Evolutionary conservation across 1,284 basidiomycete genomes (phyloP), one percentile per base, ranked within the genome.

Genomic region (Tylopilus sp.): DNA sequence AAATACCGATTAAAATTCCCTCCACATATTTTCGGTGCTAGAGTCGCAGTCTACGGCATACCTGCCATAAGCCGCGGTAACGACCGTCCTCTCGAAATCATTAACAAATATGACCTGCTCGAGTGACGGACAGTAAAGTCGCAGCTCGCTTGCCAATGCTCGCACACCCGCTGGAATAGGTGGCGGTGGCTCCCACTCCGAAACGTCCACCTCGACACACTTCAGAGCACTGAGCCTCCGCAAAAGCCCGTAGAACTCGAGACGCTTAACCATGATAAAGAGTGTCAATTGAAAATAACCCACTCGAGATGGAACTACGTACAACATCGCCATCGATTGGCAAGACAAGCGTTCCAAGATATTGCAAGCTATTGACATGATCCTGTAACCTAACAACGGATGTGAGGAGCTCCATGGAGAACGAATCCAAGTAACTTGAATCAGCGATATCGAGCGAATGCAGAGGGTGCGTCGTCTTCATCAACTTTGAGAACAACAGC

Each of bases 271-370:
- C n/a, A n/a, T 66, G n/a, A 64, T 56, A 67, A 75, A 59, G 29
- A 70, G 19, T 61, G 69, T 72, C 48, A 71, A 55, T 21, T 2
- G 34, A 67, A 19, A 25, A 35, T 69, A 77, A 69, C 56, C 83
- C 84, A 81, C 86, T n/a, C 9, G 31, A 55, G 57, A 82, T 64
- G 76, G 78, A 56, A 84, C 84, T n/a, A 83, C 83, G 42, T 87
- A 83, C 48, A 84, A 86, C n/a, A 19, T 52, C 23, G 1, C 75
- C 76, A 37, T 69, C 68, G n/a, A 76, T 34, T 17, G 77, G 75
- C 50, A 90, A 79, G 23, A 86, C 87, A 25, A 90, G 82, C 12
- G 88, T 89, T 21, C 89, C 89, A 63, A 90, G 77, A 76, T 90
- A 90, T 31, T 82, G 83, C 60, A 90, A 78, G 56, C 83, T 81